These are phyloP conservation scores for Aspergillus candidus DNA, from an alignment of 2,329 filamentous ascomycete species.

Conservation along the genomic window DNA sequence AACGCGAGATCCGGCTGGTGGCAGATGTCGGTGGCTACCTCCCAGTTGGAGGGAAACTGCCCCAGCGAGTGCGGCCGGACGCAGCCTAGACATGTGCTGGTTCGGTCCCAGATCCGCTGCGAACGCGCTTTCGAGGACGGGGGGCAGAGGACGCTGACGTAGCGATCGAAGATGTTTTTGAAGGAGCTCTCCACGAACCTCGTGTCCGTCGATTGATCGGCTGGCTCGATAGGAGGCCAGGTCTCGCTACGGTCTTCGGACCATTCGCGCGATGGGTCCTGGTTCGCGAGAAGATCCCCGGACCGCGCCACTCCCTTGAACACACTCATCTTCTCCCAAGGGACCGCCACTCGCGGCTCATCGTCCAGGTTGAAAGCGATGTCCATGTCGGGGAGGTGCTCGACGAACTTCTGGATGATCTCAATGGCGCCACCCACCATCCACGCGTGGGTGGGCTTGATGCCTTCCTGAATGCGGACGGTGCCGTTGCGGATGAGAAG, in stretches of 20 bases:
- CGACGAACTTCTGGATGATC: conserved; percentile 50
- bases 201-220: conserved; percentile 26
- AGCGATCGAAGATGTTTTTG: conserved; percentile 35
- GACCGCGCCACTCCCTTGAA: conserved; percentile 29
- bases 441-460: conserved; percentile 52
- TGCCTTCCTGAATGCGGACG: conserved; percentile 44
- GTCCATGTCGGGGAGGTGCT: conserved; percentile 58
- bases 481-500: conserved; percentile 52
- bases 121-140: conserved; percentile 55
- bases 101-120: conserved; percentile 57
- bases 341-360: conserved; percentile 52
- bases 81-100: conserved; percentile 60
- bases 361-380: conserved; percentile 59
- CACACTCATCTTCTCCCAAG: conserved; percentile 39
- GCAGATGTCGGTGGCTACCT: conserved; percentile 60
- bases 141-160: conserved; percentile 53
- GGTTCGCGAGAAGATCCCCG: conserved; percentile 12
- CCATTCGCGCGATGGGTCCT: conserved; percentile 28
- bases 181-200: conserved; percentile 39
- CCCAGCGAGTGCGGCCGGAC: conserved; percentile 58
- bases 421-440: conserved; percentile 50
- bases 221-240: conserved; percentile 35
- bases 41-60: conserved; percentile 63
- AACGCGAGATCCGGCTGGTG: conserved; percentile 69
- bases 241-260: conserved; percentile 30